Conservation (phyloP, 192 early-diverging fungal species). For the Cetraspora pellucida region DNA sequence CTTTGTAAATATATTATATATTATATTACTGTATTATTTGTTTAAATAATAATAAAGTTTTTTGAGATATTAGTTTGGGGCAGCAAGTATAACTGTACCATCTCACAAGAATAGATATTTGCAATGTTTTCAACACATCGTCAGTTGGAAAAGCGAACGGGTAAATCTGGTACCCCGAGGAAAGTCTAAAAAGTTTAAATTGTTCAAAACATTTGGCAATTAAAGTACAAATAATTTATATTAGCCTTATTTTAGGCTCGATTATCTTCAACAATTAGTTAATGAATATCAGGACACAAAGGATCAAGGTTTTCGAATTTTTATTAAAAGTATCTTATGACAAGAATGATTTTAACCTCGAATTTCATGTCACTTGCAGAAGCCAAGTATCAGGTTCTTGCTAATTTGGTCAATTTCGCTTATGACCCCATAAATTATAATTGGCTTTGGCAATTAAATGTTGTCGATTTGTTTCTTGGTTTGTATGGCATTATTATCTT, state of each 20-base stretch:
- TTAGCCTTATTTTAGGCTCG: not conserved
- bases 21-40: too few relatives aligned
- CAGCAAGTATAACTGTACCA: too few relatives aligned
- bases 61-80: too few relatives aligned
- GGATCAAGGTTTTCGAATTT: constrained; percentile 20
- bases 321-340: not conserved
- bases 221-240: not conserved
- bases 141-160: constrained; percentile 18
- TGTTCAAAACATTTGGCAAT: not conserved
- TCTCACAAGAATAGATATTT: too few relatives aligned
- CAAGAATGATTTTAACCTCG: not conserved
- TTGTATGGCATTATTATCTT: not conserved
- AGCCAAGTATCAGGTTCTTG: constrained; percentile 42
- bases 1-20: too few relatives aligned
- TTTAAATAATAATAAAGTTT: too few relatives aligned
- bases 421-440: constrained; percentile 59
- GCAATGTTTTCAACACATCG: constrained; percentile 11
- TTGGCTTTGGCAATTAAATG: constrained; percentile 45
- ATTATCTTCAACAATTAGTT: constrained; percentile 33
- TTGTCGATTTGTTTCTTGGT: constrained; percentile 46
- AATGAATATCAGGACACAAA: constrained; percentile 33
- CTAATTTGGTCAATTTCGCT: constrained; percentile 55
- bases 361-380: not conserved
- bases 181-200: not conserved
- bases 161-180: constrained; percentile 32